Base-by-base conservation (phyloP, 2,329 filamentous ascomycete species). In the Talaromyces funiculosus region DNA sequence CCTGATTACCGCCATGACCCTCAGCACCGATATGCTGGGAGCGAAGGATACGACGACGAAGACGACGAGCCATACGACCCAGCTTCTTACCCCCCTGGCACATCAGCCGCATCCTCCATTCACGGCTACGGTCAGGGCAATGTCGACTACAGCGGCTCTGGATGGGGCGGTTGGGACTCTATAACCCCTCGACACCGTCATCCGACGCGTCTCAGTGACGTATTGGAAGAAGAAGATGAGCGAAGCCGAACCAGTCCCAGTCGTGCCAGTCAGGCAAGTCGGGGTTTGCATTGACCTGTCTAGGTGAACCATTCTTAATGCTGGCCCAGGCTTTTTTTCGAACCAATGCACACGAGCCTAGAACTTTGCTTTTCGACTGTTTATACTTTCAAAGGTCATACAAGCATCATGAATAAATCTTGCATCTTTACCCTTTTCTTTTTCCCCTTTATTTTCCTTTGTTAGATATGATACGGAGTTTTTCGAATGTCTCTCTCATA, bases 161-260 rank as follows among this genome's bases (percentile, higher is more conserved):
- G 83, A 22, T 90, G 87, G 73, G 86, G 80, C 2, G 87, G 84
- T 16, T 95, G 90, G 90, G 90, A 94, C 64, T 76, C 78, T n/a
- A 79, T 90, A 64, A 87, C 88, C 24, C 83, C 86, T 5, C 73
- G 80, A 60, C 92, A 96, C 73, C 90, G 94, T 66, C 91, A 96
- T 75, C 92, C 92, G 0, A 96, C 92, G 8, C 81, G 92, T 60
- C 79, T 96, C 64, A 96, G 91, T 72, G 92, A 96, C 75, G 92
- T 96, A 29, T 82, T 94, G 31, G 89, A 92, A 70, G 89, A 92
- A 70, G 91, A 95, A 64, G 90, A 94, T 66, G 90, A 95, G 75
- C 82, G 80, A n/a, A 81, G 76, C 71, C 84, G 89, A 22, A 90
- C 88, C 14, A 90, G 88, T 66, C 86, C 86, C 10, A 88, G 86